These are phyloP conservation scores for Atkinsonella hypoxylon DNA, from an alignment of 2,329 filamentous ascomycete species.

Conservation along the genomic window DNA sequence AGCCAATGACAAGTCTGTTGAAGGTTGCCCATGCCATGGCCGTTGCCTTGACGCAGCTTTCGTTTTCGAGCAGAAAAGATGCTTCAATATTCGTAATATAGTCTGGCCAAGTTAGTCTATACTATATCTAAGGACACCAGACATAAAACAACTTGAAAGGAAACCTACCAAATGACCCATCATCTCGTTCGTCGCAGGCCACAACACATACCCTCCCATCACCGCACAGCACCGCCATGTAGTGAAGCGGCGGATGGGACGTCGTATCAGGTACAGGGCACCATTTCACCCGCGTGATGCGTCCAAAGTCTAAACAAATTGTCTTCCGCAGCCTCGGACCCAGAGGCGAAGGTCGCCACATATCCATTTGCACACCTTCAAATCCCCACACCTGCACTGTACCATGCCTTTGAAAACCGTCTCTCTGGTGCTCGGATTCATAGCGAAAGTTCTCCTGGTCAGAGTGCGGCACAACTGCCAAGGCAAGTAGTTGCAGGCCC, in stretches of 20 bases:
- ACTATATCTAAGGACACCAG: constrained; percentile 10
- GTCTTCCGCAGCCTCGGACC: constrained; percentile 29
- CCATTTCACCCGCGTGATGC: constrained; percentile 39
- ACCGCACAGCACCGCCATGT: constrained; percentile 35
- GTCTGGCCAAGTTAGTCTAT: not conserved
- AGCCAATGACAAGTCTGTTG: constrained; percentile 43
- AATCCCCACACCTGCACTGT: constrained; percentile 43
- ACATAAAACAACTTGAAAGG: constrained; percentile 5
- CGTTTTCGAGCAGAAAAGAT: constrained; percentile 30
- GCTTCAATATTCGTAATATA: constrained; percentile 12
- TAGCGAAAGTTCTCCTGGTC: constrained; percentile 34
- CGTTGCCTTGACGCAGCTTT: constrained; percentile 37
- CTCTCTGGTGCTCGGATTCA: constrained; percentile 23
- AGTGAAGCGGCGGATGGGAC: constrained; percentile 33
- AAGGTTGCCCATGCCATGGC: constrained; percentile 42
- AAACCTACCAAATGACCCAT: constrained; percentile 30
- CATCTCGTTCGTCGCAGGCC: constrained; percentile 16
- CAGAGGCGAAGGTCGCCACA: constrained; percentile 21
- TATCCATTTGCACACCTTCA: constrained; percentile 17
- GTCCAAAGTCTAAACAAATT: constrained; percentile 38
- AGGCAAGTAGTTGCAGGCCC: constrained; percentile 35
- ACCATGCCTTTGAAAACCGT: constrained; percentile 30
- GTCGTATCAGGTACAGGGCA: constrained; percentile 1
- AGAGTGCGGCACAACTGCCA: constrained; percentile 37
- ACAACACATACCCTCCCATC: constrained; percentile 40